A percentile compares a stretch with the other conserved stretches of the same genome.
These are phyloP conservation scores for Coprinellus aureogranulatus DNA, from an alignment of 768 basidiomycete genomes.

Conservation along the genomic window DNA sequence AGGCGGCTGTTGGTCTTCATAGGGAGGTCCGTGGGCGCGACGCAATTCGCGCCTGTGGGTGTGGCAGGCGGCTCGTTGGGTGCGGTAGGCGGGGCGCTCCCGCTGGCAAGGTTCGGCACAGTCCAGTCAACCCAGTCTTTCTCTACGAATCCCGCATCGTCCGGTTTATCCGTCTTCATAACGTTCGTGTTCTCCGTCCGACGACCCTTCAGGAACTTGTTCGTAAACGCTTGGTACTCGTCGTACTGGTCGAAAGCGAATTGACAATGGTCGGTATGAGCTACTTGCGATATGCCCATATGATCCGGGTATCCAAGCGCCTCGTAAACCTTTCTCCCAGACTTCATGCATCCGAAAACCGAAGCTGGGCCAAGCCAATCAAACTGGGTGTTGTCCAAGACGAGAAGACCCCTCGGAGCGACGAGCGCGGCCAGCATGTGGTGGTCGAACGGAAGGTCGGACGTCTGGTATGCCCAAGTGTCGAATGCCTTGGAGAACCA, in stretches of 20 bases:
- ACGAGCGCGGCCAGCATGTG: conserved; percentile 55
- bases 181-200: conserved; percentile 43
- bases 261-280: conserved; percentile 51
- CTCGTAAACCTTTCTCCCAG: conserved; percentile 48
- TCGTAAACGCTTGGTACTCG: conserved; percentile 52
- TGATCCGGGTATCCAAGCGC: conserved; percentile 44
- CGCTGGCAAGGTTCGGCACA: conserved; percentile 34
- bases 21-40: conserved; percentile 23
- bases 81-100: background rate
- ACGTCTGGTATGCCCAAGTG: conserved; percentile 42
- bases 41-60: conserved; percentile 3
- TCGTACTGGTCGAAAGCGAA: conserved; percentile 47
- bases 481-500: conserved; percentile 56
- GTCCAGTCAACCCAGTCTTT: conserved; percentile 51
- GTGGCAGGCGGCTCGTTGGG: background rate
- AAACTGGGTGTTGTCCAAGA: conserved; percentile 54
- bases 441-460: conserved; percentile 55
- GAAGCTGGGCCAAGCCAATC: conserved; percentile 56
- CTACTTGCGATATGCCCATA: conserved; percentile 55
- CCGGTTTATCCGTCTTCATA: conserved; percentile 43
- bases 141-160: conserved; percentile 39
- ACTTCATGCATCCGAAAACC: conserved; percentile 50
- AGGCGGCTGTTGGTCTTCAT: conserved; percentile 39
- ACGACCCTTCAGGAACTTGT: conserved; percentile 54
- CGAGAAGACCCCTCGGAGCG: conserved; percentile 51